Evolutionary conservation across 2,329 filamentous ascomycete species (phyloP).

Genomic region (Mycosphaerelloides madeirae): DNA sequence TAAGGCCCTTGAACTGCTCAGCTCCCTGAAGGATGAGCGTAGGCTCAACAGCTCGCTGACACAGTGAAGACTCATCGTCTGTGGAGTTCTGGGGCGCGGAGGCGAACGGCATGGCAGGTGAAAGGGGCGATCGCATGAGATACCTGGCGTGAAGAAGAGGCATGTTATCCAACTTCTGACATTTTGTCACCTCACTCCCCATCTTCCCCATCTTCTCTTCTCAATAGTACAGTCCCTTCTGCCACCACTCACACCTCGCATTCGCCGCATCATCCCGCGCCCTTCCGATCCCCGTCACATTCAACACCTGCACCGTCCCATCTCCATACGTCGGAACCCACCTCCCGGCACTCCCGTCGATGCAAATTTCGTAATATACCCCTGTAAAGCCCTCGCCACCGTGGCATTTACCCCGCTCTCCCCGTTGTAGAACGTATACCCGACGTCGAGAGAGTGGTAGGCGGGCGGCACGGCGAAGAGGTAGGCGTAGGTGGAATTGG

Average conservation of each 20-base stretch:
- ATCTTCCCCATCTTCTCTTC: too few species aligned
- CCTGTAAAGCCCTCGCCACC: conserved; percentile 42
- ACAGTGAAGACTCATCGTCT: background rate
- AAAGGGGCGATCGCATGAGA: too few species aligned
- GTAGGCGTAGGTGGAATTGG: conserved; percentile 49
- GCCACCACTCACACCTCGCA: conserved; percentile 51
- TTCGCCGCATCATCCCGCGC: conserved; percentile 45
- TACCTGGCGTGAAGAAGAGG: too few species aligned
- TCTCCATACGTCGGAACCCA: conserved; percentile 42
- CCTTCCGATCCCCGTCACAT: conserved; percentile 22
- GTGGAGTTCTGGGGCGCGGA: too few species aligned
- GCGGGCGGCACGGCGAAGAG: conserved; percentile 51
- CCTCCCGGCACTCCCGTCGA: conserved; percentile 36
- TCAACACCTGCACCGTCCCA: conserved; percentile 42
- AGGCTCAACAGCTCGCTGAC: conserved; percentile 27
- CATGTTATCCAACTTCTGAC: too few species aligned
- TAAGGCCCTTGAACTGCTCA: conserved; percentile 53
- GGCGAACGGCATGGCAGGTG: too few species aligned
- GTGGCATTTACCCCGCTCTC: conserved; percentile 3
- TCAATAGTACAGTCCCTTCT: conserved; percentile 40
- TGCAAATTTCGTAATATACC: conserved; percentile 44
- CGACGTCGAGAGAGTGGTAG: conserved; percentile 50
- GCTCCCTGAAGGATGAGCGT: conserved; percentile 42
- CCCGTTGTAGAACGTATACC: conserved; percentile 50
- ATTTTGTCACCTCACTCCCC: too few species aligned